phyloP scores from a whole-genome alignment of 768 basidiomycete species.

The Russula sp. region DNA sequence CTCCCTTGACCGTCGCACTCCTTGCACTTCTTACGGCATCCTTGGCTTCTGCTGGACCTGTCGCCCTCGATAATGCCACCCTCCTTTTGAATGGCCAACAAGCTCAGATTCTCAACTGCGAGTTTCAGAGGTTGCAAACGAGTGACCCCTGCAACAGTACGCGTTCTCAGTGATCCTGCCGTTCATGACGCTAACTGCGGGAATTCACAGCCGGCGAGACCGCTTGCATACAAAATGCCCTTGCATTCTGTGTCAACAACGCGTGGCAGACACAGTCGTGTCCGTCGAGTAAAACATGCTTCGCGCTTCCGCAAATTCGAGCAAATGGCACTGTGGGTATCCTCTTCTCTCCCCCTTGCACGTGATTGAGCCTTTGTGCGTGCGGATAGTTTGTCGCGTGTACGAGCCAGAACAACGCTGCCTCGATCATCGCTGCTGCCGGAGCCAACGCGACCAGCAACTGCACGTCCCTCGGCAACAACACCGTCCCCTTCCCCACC shows the following conservation, averaged over 20 bases:
- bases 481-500: conserved; percentile 25
- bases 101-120: conserved; percentile 47
- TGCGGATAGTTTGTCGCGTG: conserved; percentile 41
- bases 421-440: conserved; percentile 40
- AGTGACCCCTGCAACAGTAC: conserved; percentile 44
- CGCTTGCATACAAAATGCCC: conserved; percentile 40
- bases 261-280: conserved; percentile 40
- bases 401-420: conserved; percentile 44
- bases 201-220: conserved; percentile 35
- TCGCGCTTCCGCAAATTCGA: conserved; percentile 44
- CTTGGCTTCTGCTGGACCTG: conserved; percentile 31
- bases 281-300: conserved; percentile 37
- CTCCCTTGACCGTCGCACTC: conserved; percentile 25
- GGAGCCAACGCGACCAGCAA: conserved; percentile 38
- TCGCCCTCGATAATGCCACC: conserved; percentile 36
- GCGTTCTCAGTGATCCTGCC: conserved; percentile 15
- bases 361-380: not conserved
- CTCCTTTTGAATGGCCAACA: conserved; percentile 43
- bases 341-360: not conserved
- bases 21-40: conserved; percentile 25
- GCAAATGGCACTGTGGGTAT: conserved; percentile 42
- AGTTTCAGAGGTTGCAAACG: conserved; percentile 38
- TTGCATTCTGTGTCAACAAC: conserved; percentile 39
- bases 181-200: not conserved
- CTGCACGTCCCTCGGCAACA: conserved; percentile 22